Conservation (phyloP, 1,284 basidiomycete genomes). For the Somion occarium region DNA sequence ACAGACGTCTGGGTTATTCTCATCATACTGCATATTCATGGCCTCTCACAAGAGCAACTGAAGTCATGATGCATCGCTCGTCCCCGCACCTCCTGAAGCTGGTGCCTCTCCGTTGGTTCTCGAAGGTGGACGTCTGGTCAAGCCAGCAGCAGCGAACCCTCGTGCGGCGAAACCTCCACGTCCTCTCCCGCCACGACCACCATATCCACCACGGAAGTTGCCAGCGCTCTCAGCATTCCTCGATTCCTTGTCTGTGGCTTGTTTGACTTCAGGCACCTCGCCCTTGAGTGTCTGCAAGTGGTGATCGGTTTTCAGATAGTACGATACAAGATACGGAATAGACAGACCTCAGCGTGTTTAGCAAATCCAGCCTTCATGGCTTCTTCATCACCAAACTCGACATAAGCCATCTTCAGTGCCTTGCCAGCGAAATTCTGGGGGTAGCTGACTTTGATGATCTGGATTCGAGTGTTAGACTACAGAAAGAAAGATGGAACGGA, state of each 20-base stretch:
- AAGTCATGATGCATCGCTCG: background rate
- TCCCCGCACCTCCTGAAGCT: background rate
- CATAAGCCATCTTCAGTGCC: conserved; percentile 62
- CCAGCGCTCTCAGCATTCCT: conserved; percentile 33
- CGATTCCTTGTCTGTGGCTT: conserved; percentile 64
- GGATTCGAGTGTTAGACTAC: conserved; percentile 5
- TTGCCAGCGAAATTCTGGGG: conserved; percentile 48
- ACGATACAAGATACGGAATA: background rate
- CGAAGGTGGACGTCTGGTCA: conserved; percentile 38
- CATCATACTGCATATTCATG: background rate
- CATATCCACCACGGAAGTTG: conserved; percentile 32
- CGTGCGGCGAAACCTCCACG: conserved; percentile 57
- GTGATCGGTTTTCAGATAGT: conserved; percentile 7
- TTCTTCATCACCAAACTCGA: conserved; percentile 85
- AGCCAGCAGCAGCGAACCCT: conserved; percentile 63
- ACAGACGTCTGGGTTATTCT: background rate
- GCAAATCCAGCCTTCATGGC: conserved; percentile 74
- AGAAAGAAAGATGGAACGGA: background rate
- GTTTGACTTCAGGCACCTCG: conserved; percentile 55
- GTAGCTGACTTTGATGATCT: conserved; percentile 74
- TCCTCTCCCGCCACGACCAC: conserved; percentile 51
- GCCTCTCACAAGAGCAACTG: too few relatives aligned
- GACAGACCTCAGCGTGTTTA: conserved; percentile 64
- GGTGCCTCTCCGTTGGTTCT: conserved; percentile 28
- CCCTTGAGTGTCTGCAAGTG: conserved; percentile 61